Conservation (phyloP, 164 flowering plant genomes). For the Tinospora cordifolia region DNA sequence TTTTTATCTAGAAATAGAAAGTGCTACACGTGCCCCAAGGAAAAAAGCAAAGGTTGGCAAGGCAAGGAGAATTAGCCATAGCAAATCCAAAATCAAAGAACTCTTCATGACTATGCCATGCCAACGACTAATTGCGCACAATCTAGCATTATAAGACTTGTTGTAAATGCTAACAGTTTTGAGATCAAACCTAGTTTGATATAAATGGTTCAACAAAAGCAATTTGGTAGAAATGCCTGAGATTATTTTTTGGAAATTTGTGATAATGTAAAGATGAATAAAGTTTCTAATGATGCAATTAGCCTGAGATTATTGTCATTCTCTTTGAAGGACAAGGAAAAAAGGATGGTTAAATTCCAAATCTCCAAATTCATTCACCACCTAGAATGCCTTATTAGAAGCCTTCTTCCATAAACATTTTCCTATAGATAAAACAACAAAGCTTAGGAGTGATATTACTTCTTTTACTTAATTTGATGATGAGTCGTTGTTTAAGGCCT, state of each 20-base stretch:
- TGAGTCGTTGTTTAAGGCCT: slow-evolving; percentile 11
- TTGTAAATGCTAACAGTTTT: slow-evolving; percentile 4
- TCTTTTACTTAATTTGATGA: neutral
- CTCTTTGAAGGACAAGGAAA: slow-evolving; percentile 11
- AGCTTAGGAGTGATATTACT: slow-evolving; percentile 3
- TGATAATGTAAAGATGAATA: slow-evolving; percentile 7
- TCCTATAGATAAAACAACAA: neutral
- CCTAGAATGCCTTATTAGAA: slow-evolving; percentile 5
- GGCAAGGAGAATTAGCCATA: neutral
- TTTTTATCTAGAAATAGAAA: neutral
- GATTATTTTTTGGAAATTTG: slow-evolving; percentile 9
- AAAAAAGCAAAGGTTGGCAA: neutral
- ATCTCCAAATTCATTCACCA: neutral
- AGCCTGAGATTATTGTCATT: slow-evolving; percentile 11
- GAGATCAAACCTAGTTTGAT: slow-evolving; percentile 6
- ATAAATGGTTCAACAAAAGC: slow-evolving; percentile 6
- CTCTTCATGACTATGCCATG: slow-evolving; percentile 3
- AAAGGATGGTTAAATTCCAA: slow-evolving; percentile 4
- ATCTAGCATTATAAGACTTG: neutral
- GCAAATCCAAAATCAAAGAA: neutral
- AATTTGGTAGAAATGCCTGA: slow-evolving; percentile 10
- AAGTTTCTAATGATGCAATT: slow-evolving; percentile 11
- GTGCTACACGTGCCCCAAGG: neutral
- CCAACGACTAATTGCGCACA: neutral
- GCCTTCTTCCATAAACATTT: neutral